phyloP scores from a whole-genome alignment of 2,329 filamentous ascomycete species.

The Aspergillus cejpii region DNA sequence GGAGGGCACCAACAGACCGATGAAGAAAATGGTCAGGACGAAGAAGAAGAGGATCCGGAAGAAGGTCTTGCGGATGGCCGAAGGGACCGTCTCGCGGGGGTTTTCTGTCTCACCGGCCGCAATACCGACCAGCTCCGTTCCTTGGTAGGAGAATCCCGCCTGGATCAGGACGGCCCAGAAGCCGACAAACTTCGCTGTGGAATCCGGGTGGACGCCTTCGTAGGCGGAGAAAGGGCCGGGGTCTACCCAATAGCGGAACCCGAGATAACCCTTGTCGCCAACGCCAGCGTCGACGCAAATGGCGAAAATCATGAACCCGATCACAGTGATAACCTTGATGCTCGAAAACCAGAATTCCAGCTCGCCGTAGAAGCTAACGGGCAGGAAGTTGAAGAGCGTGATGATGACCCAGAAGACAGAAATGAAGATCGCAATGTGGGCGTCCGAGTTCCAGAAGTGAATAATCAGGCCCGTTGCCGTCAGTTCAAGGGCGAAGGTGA shows the following conservation, averaged over 20 bases:
- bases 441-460: slow-evolving; percentile 60
- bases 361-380: slow-evolving; percentile 67
- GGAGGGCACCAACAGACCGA: slow-evolving; percentile 63
- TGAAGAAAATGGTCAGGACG: slow-evolving; percentile 50
- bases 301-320: slow-evolving; percentile 70
- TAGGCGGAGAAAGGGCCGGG: slow-evolving; percentile 63
- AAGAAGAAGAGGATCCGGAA: slow-evolving; percentile 63
- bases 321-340: slow-evolving; percentile 68
- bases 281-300: slow-evolving; percentile 69
- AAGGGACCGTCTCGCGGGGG: slow-evolving; percentile 64
- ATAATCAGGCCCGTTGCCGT: slow-evolving; percentile 68
- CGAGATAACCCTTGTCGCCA: slow-evolving; percentile 61
- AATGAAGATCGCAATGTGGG: slow-evolving; percentile 67
- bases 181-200: slow-evolving; percentile 55
- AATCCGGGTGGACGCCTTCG: slow-evolving; percentile 14
- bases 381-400: slow-evolving; percentile 62
- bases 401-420: slow-evolving; percentile 66
- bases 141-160: slow-evolving; percentile 43
- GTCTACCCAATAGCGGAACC: slow-evolving; percentile 63
- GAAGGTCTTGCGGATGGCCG: slow-evolving; percentile 67
- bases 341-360: slow-evolving; percentile 71
- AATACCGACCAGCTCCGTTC: slow-evolving; percentile 68
- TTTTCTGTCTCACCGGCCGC: slow-evolving; percentile 71
- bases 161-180: slow-evolving; percentile 49
- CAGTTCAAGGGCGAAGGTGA: slow-evolving; percentile 66